phyloP scores from a whole-genome alignment of 208 protist genomes.

The Trypanosoma brucei region DNA sequence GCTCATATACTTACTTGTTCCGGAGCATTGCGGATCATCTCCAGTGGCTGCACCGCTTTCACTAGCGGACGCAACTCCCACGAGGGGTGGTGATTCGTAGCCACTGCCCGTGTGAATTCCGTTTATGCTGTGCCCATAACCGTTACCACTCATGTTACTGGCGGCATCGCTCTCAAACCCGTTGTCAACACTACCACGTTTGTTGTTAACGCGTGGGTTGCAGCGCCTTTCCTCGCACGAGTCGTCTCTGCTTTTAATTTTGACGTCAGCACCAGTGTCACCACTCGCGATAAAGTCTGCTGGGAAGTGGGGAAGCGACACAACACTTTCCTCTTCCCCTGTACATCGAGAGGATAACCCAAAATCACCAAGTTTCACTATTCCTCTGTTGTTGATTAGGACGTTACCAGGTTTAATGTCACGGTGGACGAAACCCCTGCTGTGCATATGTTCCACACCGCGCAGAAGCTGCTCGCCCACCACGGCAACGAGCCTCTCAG shows the following conservation, averaged over 20 bases:
- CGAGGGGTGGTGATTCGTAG: background rate
- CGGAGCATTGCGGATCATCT: conserved; percentile 44
- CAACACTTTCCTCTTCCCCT: no score
- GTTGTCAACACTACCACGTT: background rate
- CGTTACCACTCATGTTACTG: no score
- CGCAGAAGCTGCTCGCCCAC: conserved; percentile 78
- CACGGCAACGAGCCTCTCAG: conserved; percentile 79
- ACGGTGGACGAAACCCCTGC: conserved; percentile 79
- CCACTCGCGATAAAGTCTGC: no score
- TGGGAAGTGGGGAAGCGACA: no score
- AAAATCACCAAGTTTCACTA: conserved; percentile 96
- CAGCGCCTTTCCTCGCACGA: no score
- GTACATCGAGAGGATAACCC: conserved; percentile 80
- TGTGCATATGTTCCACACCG: conserved; percentile 85
- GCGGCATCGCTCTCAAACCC: background rate
- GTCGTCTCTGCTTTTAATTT: background rate
- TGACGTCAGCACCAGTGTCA: background rate
- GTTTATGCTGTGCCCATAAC: no score
- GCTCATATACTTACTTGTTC: conserved; percentile 89
- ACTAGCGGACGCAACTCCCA: background rate
- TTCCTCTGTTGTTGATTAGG: conserved; percentile 90
- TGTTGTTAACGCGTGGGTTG: background rate
- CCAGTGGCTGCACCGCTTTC: background rate
- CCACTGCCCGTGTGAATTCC: no score
- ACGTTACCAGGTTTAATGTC: conserved; percentile 95